Conservation (phyloP, 225 moss, liverwort and hornwort species). For the Climacium dendroides region DNA sequence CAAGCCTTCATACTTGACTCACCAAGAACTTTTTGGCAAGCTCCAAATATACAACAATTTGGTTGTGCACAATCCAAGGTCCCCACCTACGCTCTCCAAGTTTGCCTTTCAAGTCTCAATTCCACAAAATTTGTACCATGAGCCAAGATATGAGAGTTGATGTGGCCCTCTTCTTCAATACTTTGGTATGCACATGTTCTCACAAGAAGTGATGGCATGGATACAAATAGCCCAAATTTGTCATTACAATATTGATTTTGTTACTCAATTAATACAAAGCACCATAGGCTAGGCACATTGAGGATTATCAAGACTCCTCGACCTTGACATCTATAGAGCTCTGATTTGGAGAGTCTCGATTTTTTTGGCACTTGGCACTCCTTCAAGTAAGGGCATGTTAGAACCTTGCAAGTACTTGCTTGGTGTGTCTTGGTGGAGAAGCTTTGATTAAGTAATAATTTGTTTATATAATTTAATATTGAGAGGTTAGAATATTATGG, state of each 20-base stretch:
- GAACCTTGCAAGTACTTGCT: neutral
- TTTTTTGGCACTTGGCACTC: neutral
- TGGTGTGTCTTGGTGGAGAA: rapidly evolving
- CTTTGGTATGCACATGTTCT: rapidly evolving
- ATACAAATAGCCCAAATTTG: neutral
- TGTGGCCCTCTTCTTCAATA: rapidly evolving
- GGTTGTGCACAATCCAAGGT: rapidly evolving
- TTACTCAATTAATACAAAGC: neutral
- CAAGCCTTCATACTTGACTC: rapidly evolving
- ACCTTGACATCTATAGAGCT: rapidly evolving
- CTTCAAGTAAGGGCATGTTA: rapidly evolving
- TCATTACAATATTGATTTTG: neutral
- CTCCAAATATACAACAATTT: neutral
- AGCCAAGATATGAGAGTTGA: rapidly evolving
- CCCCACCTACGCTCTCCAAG: neutral
- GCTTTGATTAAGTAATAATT: no score
- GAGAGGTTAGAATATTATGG: neutral
- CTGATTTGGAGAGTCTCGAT: rapidly evolving
- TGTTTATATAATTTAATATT: no score
- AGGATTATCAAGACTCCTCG: rapidly evolving
- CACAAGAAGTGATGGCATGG: neutral
- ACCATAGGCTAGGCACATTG: rapidly evolving
- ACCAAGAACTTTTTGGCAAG: rapidly evolving
- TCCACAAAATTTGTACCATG: neutral
- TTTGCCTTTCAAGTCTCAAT: neutral